Evolutionary conservation across 371 early-diverging fungal genomes (phyloP).

Genomic region (Blakeslea trispora): DNA sequence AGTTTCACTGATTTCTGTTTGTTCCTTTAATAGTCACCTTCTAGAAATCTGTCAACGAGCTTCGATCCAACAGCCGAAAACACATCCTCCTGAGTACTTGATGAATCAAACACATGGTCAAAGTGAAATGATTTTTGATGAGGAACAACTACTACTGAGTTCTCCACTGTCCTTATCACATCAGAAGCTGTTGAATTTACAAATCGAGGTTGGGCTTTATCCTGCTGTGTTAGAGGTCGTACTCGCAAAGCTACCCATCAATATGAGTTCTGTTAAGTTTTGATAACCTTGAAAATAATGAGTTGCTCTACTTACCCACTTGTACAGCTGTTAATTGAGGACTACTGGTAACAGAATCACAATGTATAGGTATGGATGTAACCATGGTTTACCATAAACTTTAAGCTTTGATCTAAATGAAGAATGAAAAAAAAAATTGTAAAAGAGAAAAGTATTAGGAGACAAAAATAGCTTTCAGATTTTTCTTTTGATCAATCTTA

Average conservation of each 20-base stretch:
- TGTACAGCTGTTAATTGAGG: conserved; percentile 24
- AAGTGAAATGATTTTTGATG: conserved; percentile 70
- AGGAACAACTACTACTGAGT: conserved; percentile 47
- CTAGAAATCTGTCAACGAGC: conserved; percentile 84
- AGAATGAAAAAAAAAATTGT: background rate
- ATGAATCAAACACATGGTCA: conserved; percentile 76
- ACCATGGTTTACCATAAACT: background rate
- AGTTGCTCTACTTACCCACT: conserved; percentile 17
- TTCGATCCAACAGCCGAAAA: conserved; percentile 68
- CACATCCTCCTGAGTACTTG: conserved; percentile 71
- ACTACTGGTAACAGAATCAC: background rate
- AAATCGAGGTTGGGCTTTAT: conserved; percentile 49
- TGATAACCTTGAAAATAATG: background rate
- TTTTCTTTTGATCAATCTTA: no score
- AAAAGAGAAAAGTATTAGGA: no score
- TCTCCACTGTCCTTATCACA: conserved; percentile 43
- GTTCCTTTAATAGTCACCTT: conserved; percentile 59
- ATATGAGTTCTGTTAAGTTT: background rate
- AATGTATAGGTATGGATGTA: background rate
- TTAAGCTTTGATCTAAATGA: background rate
- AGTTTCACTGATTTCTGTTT: conserved; percentile 2
- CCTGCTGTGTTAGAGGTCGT: conserved; percentile 54
- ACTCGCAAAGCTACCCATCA: conserved; percentile 51
- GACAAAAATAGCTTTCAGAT: no score
- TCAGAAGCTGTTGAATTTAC: conserved; percentile 46